Evolutionary conservation across 495 filamentous ascomycete species (phyloP).

Genomic region (Xylaria flabelliformis): DNA sequence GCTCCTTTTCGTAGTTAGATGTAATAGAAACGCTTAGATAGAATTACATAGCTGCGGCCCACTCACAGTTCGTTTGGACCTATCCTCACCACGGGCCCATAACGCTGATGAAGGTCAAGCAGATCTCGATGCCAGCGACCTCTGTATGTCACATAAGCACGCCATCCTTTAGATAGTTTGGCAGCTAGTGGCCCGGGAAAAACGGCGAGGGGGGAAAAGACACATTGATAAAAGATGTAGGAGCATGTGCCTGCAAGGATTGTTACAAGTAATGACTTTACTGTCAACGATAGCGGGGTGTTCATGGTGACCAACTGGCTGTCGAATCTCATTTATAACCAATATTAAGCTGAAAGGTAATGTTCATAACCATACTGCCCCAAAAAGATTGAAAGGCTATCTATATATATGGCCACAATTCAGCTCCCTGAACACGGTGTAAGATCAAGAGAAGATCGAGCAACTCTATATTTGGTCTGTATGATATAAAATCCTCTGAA

Average conservation of each 20-base stretch:
- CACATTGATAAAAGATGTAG: slow-evolving; percentile 19
- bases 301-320: neutral
- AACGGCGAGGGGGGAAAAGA: slow-evolving; percentile 11
- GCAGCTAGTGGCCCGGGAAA: slow-evolving; percentile 18
- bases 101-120: slow-evolving; percentile 1
- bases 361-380: neutral
- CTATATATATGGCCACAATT: neutral
- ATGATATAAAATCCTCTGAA: neutral
- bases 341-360: neutral
- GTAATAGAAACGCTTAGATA: neutral
- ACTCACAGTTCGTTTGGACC: slow-evolving; percentile 24
- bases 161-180: slow-evolving; percentile 22
- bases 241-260: slow-evolving; percentile 6
- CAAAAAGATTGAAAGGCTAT: neutral
- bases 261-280: slow-evolving; percentile 8
- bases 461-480: slow-evolving; percentile 3
- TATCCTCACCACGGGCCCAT: slow-evolving; percentile 24
- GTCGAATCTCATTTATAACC: neutral
- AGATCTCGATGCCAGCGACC: slow-evolving; percentile 18
- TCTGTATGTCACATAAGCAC: slow-evolving; percentile 16
- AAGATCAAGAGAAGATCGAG: neutral
- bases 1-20: slow-evolving; percentile 14
- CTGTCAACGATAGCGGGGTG: neutral
- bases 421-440: neutral
- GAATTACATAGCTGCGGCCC: neutral